A percentile compares a stretch with the other conserved stretches of the same genome.
These are phyloP conservation scores for Ustilago sp. DNA, from an alignment of 1,284 basidiomycete species.

Conservation along the genomic window DNA sequence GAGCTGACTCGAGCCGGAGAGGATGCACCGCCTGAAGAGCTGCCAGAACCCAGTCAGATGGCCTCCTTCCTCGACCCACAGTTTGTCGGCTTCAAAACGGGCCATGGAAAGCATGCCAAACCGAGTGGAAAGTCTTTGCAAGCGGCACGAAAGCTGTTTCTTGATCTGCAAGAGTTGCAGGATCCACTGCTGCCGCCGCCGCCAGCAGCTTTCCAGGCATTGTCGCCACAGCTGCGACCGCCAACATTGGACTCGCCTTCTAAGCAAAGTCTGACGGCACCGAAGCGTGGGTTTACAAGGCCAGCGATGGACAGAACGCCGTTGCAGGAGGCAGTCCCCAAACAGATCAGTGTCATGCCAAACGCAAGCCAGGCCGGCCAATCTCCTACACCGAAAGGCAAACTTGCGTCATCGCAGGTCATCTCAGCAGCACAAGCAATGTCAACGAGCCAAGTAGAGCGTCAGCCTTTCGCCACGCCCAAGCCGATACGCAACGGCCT, in stretches of 20 bases:
- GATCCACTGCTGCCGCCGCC: conserved; percentile 26
- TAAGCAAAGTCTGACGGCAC: background rate
- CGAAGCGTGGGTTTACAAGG: background rate
- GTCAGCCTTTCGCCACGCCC: conserved; percentile 23
- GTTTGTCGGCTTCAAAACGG: conserved; percentile 46
- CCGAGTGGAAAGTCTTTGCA: conserved; percentile 39
- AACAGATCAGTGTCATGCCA: conserved; percentile 1
- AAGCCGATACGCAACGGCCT: conserved; percentile 13
- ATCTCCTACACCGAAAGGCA: background rate
- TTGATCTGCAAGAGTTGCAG: conserved; percentile 26
- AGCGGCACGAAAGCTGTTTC: conserved; percentile 32
- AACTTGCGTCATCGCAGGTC: background rate
- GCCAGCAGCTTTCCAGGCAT: conserved; percentile 20
- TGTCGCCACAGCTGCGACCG: conserved; percentile 8
- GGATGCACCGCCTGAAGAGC: background rate
- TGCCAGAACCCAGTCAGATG: conserved; percentile 24
- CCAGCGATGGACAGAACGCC: conserved; percentile 10
- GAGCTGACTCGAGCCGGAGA: background rate
- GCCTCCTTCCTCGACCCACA: conserved; percentile 34
- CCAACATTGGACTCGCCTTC: background rate
- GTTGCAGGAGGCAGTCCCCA: conserved; percentile 28
- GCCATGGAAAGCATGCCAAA: conserved; percentile 22
- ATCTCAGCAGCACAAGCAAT: background rate
- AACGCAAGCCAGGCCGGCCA: background rate
- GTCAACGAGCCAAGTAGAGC: conserved; percentile 9